Conservation (phyloP, 1,284 basidiomycete genomes). For the Lignosus rhinocerotis region DNA sequence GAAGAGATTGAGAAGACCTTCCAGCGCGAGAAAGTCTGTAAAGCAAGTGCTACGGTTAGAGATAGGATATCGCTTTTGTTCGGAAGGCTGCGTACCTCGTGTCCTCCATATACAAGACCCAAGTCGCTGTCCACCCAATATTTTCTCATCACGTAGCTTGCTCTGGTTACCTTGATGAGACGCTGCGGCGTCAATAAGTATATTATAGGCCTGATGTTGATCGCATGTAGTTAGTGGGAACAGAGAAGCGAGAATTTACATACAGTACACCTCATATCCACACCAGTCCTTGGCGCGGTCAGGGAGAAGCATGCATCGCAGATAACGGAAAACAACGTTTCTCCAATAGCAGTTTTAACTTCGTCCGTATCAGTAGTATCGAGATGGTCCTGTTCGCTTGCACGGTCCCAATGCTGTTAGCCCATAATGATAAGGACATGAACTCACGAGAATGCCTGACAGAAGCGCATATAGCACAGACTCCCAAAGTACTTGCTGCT, state of each 20-base stretch:
- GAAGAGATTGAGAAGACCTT: conserved; percentile 56
- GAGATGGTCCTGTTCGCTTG: conserved; percentile 27
- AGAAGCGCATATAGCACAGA: conserved; percentile 30
- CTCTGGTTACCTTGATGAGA: conserved; percentile 31
- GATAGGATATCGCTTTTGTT: not conserved
- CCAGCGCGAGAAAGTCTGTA: conserved; percentile 56
- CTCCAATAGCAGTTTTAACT: conserved; percentile 30
- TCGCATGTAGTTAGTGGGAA: conserved; percentile 13
- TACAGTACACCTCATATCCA: conserved; percentile 34
- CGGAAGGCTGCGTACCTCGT: conserved; percentile 25
- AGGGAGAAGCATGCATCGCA: conserved; percentile 34
- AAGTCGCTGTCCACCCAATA: conserved; percentile 33
- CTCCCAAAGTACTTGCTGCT: conserved; percentile 33
- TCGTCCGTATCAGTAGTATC: conserved; percentile 23
- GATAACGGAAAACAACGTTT: conserved; percentile 30
- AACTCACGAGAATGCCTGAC: conserved; percentile 36
- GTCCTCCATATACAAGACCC: conserved; percentile 35
- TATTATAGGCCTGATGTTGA: conserved; percentile 30
- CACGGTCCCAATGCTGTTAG: not conserved
- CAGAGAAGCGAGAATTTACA: conserved; percentile 3
- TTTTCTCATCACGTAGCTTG: conserved; percentile 26
- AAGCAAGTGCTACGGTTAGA: not conserved
- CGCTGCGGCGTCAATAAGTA: conserved; percentile 34
- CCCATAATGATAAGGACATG: not conserved
- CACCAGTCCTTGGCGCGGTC: conserved; percentile 28